Conservation (phyloP, 495 filamentous ascomycete genomes). For the Aspergillus bertholletiae region DNA sequence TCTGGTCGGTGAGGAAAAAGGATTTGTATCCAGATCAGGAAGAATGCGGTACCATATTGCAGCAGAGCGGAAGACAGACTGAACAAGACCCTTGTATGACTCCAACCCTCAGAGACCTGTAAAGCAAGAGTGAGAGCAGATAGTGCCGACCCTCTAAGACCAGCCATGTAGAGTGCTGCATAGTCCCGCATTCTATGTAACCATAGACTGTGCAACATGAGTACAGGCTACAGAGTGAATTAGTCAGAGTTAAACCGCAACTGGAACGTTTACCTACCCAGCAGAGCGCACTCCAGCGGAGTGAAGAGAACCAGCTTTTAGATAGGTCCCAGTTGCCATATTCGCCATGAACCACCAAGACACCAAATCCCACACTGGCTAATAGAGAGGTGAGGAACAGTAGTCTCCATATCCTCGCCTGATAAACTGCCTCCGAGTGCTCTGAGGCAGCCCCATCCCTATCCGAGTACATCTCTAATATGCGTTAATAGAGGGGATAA, state of each 20-base stretch:
- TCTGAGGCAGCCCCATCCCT: background rate
- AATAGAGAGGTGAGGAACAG: background rate
- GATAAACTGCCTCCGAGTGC: background rate
- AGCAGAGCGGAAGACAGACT: background rate
- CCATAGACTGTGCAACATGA: background rate
- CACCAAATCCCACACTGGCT: background rate
- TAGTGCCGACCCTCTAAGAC: background rate
- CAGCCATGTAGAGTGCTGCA: background rate
- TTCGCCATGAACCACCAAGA: background rate
- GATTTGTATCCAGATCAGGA: background rate
- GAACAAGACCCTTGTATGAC: too few species aligned
- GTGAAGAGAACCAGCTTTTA: background rate
- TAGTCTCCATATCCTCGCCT: background rate
- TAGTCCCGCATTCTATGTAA: background rate
- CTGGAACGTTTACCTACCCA: too few species aligned
- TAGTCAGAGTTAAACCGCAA: too few species aligned
- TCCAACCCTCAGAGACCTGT: too few species aligned
- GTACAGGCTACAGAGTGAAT: background rate
- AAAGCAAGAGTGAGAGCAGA: background rate
- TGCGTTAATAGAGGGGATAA: too few species aligned
- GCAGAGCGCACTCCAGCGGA: too few species aligned
- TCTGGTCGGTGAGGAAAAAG: background rate
- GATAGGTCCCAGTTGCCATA: background rate
- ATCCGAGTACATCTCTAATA: conserved; percentile 7
- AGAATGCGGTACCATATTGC: background rate